A percentile compares a stretch with the other conserved stretches of the same genome.
Evolutionary conservation across 2,329 filamentous ascomycete species (phyloP).

Genomic region (Chaetothyriales sp.): DNA sequence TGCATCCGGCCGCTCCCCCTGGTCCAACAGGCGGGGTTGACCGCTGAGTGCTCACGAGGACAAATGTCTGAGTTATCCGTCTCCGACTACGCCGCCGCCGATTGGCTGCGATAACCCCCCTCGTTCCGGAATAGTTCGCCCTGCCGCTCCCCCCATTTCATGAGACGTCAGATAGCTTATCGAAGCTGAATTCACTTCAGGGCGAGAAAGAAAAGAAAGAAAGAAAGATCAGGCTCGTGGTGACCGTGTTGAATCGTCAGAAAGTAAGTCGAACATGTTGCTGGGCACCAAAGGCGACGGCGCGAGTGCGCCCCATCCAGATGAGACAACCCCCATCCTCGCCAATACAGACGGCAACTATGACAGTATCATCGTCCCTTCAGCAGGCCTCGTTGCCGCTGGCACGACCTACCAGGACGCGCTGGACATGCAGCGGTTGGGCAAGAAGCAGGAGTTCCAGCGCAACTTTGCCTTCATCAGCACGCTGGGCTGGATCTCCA

Average conservation of each 20-base stretch:
- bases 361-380: neutral
- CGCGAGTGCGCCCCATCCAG: neutral
- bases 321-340: neutral
- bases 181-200: no score
- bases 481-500: slow-evolving; percentile 24
- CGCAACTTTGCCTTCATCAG: slow-evolving; percentile 23
- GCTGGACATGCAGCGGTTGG: slow-evolving; percentile 34
- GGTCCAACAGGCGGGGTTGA: no score
- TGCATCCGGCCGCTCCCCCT: no score
- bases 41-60: no score
- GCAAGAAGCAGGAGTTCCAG: slow-evolving; percentile 36
- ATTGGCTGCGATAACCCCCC: no score
- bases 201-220: no score
- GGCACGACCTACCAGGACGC: slow-evolving; percentile 22
- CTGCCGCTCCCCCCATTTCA: no score
- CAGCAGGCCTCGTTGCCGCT: neutral
- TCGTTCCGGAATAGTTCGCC: no score
- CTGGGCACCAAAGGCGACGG: neutral
- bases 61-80: no score
- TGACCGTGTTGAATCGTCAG: neutral
- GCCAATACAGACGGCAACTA: neutral
- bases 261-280: neutral
- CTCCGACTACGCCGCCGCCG: no score
- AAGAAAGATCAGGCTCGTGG: neutral
- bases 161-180: no score